Conservation (phyloP, 257 asterid genomes). For the Nicotiana paniculata region DNA sequence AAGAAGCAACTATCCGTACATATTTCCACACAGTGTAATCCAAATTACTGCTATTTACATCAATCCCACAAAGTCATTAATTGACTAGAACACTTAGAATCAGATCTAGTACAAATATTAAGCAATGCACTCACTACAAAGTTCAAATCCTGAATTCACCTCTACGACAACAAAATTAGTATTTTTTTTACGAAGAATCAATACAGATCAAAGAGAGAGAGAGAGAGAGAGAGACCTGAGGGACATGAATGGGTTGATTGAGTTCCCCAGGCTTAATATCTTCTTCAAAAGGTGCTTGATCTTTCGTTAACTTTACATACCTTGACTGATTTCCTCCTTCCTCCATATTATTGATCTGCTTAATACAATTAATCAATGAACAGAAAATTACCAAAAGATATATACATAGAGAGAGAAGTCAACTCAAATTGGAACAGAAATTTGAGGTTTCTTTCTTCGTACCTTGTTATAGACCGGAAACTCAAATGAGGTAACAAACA, state of each 20-base stretch:
- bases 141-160: neutral
- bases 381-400: neutral
- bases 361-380: neutral
- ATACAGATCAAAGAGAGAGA: neutral
- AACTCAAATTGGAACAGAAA: neutral
- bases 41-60: neutral
- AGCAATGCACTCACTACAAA: neutral
- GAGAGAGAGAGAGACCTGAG: slow-evolving; percentile 39
- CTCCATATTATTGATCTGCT: slow-evolving; percentile 33
- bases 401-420: neutral
- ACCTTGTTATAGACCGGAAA: neutral
- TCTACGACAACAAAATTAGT: neutral
- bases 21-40: neutral
- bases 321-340: slow-evolving; percentile 66
- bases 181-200: neutral
- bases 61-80: neutral
- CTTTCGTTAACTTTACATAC: slow-evolving; percentile 83
- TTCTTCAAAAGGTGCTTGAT: slow-evolving; percentile 61
- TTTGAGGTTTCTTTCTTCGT: neutral
- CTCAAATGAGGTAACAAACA: neutral
- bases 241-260: slow-evolving; percentile 91
- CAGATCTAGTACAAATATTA: neutral
- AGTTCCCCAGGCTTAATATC: slow-evolving; percentile 94
- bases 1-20: neutral
- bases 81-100: no score